These are phyloP conservation scores for Imleria badia DNA, from an alignment of 768 basidiomycete species.

Conservation along the genomic window DNA sequence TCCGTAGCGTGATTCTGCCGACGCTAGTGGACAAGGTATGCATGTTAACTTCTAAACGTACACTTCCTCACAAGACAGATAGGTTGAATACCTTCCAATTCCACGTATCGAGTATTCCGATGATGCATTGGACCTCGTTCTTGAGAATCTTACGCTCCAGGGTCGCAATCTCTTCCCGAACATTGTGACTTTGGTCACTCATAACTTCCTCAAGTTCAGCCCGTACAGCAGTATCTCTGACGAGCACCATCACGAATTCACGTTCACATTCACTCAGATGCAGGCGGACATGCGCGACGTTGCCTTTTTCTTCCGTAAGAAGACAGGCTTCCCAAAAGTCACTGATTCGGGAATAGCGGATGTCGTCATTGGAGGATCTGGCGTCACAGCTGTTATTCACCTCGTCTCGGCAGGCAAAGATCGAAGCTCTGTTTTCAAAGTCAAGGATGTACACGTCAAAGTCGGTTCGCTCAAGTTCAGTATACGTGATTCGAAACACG, in stretches of 20 bases:
- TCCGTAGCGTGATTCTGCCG: constrained; percentile 81
- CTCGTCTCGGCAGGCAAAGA: constrained; percentile 65
- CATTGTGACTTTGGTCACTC: constrained; percentile 65
- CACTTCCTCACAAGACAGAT: neutral
- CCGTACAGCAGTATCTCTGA: constrained; percentile 64
- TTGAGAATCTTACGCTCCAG: constrained; percentile 89
- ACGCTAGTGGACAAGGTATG: constrained; percentile 69
- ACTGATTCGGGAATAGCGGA: constrained; percentile 84
- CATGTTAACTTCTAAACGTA: neutral
- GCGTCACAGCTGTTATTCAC: constrained; percentile 66
- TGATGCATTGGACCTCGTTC: constrained; percentile 79
- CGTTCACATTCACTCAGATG: constrained; percentile 76
- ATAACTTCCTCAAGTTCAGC: constrained; percentile 83
- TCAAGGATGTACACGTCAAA: constrained; percentile 71
- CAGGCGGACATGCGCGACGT: constrained; percentile 95
- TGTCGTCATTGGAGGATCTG: constrained; percentile 79
- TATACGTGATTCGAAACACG: constrained; percentile 90
- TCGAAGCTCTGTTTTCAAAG: constrained; percentile 67
- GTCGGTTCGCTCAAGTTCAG: constrained; percentile 87
- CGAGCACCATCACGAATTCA: constrained; percentile 68
- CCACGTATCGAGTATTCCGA: constrained; percentile 95
- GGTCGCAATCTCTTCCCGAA: constrained; percentile 91
- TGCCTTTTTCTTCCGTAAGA: constrained; percentile 87
- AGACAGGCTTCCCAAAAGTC: constrained; percentile 79
- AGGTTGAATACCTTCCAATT: constrained; percentile 84